phyloP scores from a whole-genome alignment of 306 rosid genomes.

The Benincasa hispida region DNA sequence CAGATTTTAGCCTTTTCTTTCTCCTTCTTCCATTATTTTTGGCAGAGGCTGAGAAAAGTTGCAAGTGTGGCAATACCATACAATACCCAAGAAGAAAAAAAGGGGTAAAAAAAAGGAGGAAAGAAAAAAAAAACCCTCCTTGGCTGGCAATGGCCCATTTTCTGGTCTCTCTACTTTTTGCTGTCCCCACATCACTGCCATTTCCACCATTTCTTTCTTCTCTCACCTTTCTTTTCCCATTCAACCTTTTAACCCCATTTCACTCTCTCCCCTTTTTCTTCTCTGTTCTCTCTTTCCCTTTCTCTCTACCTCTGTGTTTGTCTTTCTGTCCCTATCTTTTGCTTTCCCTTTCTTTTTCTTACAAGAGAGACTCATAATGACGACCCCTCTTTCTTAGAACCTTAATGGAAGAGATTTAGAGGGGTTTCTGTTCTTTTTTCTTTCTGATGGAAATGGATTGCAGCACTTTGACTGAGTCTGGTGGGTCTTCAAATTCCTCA shows the following conservation, averaged over 20 bases:
- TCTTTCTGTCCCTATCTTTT: conserved; percentile 3
- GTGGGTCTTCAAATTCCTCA: conserved; percentile 32
- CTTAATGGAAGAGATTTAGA: conserved; percentile 26
- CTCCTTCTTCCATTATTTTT: neutral
- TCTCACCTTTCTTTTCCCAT: neutral
- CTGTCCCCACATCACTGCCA: conserved; percentile 14
- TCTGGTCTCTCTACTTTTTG: conserved; percentile 45
- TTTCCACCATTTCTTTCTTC: conserved; percentile 10
- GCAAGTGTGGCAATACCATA: neutral
- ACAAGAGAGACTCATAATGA: neutral
- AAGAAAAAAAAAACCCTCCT: neutral
- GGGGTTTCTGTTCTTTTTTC: neutral
- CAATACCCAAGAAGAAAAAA: neutral
- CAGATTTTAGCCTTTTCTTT: neutral
- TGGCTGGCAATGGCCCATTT: conserved; percentile 65
- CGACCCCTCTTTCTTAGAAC: neutral
- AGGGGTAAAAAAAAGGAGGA: neutral
- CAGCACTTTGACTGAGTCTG: conserved; percentile 35
- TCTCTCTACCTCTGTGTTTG: neutral
- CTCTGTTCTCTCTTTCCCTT: neutral
- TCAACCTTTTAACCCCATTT: neutral
- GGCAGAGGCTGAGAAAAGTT: neutral
- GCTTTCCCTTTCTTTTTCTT: neutral
- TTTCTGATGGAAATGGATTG: conserved; percentile 41
- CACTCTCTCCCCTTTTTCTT: neutral